phyloP scores from a whole-genome alignment of 768 basidiomycete species.

The Boletus edulis region DNA sequence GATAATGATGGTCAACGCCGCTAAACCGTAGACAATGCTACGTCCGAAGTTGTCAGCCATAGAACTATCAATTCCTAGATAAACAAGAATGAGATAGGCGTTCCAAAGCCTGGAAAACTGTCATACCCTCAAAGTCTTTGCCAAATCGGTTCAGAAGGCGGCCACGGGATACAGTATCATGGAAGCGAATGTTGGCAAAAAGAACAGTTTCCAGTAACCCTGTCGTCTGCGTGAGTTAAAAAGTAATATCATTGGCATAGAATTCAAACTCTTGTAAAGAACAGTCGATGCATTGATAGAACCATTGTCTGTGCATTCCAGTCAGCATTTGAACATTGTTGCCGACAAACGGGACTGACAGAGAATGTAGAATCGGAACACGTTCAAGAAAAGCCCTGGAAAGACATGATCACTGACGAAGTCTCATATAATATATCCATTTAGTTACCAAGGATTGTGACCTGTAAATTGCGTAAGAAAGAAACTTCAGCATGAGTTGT shows the following conservation, averaged over 20 bases:
- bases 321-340: slow-evolving; percentile 1
- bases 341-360: slow-evolving; percentile 43
- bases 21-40: slow-evolving; percentile 69
- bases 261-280: slow-evolving; percentile 62
- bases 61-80: slow-evolving; percentile 72
- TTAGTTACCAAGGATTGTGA: slow-evolving; percentile 35
- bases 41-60: slow-evolving; percentile 85
- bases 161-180: slow-evolving; percentile 87
- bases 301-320: slow-evolving; percentile 50
- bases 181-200: slow-evolving; percentile 89
- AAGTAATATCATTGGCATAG: background rate
- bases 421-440: background rate
- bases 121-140: slow-evolving; percentile 79
- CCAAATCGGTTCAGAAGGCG: slow-evolving; percentile 82
- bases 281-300: slow-evolving; percentile 79
- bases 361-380: slow-evolving; percentile 66
- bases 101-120: background rate
- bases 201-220: slow-evolving; percentile 75
- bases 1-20: slow-evolving; percentile 65
- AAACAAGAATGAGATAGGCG: slow-evolving; percentile 11
- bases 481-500: background rate
- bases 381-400: slow-evolving; percentile 54
- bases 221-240: slow-evolving; percentile 13
- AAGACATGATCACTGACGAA: slow-evolving; percentile 13
- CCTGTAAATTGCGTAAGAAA: slow-evolving; percentile 29